Percentiles rank a stretch among this genome's conserved stretches.
Conservation (phyloP, 2,329 filamentous ascomycete species). For the Cercospora sp. region DNA sequence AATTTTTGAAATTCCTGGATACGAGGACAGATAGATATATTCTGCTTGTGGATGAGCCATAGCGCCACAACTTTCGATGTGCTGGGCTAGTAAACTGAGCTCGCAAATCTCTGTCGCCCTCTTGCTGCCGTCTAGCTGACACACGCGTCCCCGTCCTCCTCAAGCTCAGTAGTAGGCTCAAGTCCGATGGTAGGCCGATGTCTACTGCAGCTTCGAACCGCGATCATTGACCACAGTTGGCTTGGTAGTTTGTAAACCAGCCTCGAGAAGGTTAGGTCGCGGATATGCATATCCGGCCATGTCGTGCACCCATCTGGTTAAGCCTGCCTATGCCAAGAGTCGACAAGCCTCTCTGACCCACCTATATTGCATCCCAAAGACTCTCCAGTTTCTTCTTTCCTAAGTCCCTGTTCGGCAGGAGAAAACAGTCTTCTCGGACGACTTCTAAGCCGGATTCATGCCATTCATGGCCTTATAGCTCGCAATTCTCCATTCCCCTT, state of each 20-base stretch:
- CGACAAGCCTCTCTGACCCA: neutral
- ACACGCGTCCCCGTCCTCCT: neutral
- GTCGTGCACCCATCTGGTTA: neutral
- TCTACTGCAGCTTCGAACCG: neutral
- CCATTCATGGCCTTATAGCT: slow-evolving; percentile 1
- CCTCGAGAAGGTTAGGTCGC: neutral
- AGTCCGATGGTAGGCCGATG: neutral
- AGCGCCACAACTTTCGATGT: neutral
- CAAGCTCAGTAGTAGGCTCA: neutral
- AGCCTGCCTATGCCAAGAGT: neutral
- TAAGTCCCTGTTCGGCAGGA: neutral
- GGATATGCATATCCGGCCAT: neutral
- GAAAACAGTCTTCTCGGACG: neutral
- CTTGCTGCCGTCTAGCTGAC: neutral
- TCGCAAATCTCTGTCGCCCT: neutral
- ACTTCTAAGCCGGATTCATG: neutral
- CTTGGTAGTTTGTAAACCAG: neutral
- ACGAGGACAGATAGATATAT: neutral
- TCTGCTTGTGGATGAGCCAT: neutral
- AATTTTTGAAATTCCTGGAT: neutral
- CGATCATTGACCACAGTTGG: neutral
- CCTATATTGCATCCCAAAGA: neutral
- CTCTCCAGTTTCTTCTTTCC: neutral
- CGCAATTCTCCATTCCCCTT: neutral
- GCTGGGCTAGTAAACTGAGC: neutral